A percentile compares a stretch with the other conserved stretches of the same genome.
Evolutionary conservation across 192 early-diverging fungal species (phyloP).

Genomic region (Neocallimastix lanati): DNA sequence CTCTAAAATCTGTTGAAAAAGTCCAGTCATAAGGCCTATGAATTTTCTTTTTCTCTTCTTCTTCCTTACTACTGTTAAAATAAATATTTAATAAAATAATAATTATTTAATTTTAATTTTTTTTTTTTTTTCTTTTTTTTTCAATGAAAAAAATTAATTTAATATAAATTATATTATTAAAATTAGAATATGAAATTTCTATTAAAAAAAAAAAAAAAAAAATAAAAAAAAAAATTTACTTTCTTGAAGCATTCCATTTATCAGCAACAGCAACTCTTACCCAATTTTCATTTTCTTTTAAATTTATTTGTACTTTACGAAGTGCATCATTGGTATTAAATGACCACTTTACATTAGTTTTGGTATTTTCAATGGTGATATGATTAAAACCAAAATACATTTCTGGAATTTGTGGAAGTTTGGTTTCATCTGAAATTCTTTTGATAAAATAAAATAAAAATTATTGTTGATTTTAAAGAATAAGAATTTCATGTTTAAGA

Average conservation of each 20-base stretch:
- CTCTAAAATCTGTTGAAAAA: slow-evolving; percentile 64
- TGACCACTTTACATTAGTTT: slow-evolving; percentile 25
- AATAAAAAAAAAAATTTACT: not conserved
- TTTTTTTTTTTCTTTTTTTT: too few species aligned
- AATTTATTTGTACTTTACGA: slow-evolving; percentile 45
- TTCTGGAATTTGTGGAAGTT: slow-evolving; percentile 54
- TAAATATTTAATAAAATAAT: not conserved
- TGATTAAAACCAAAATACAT: slow-evolving; percentile 92
- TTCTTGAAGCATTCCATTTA: slow-evolving; percentile 42
- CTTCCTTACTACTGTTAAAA: slow-evolving; percentile 17
- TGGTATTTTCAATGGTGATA: slow-evolving; percentile 33
- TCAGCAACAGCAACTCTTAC: slow-evolving; percentile 72
- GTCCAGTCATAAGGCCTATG: slow-evolving; percentile 97
- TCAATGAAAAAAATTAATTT: too few species aligned
- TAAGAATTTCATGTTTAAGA: too few species aligned
- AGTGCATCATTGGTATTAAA: slow-evolving; percentile 63
- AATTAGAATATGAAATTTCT: too few species aligned
- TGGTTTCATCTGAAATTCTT: slow-evolving; percentile 11
- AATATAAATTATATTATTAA: too few species aligned
- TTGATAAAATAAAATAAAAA: too few species aligned
- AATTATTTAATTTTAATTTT: too few species aligned
- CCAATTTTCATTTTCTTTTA: slow-evolving; percentile 33
- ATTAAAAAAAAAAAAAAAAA: too few species aligned
- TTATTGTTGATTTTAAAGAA: too few species aligned
- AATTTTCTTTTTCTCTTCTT: slow-evolving; percentile 55